phyloP scores from a whole-genome alignment of 192 early-diverging fungal species.

The Coemansia sp. region DNA sequence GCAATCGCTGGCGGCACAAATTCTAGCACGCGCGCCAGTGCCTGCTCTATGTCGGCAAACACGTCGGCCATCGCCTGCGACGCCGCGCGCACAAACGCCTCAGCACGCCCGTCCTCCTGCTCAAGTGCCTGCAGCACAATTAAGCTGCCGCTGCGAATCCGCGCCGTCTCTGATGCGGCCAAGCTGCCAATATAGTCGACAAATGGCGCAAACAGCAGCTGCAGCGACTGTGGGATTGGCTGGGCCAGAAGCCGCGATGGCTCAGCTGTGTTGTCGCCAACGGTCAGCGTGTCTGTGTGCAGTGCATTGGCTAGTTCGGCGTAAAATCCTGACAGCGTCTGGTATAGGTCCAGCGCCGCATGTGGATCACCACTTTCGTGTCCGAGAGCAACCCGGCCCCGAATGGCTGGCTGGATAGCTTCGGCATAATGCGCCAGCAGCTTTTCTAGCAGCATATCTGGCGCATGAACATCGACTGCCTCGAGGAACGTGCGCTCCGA shows the following conservation, averaged over 20 bases:
- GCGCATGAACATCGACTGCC: slow-evolving; percentile 12
- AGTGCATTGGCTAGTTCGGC: neutral
- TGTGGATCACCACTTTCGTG: neutral
- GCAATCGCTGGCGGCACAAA: slow-evolving; percentile 22
- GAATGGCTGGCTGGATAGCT: slow-evolving; percentile 17
- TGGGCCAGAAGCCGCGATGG: neutral
- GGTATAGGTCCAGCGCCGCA: slow-evolving; percentile 11
- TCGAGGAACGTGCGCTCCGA: slow-evolving; percentile 33
- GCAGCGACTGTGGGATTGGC: slow-evolving; percentile 22
- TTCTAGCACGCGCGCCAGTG: slow-evolving; percentile 11
- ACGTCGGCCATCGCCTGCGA: slow-evolving; percentile 13
- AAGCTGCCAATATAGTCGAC: slow-evolving; percentile 11
- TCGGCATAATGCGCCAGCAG: slow-evolving; percentile 10
- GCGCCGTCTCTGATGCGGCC: slow-evolving; percentile 3
- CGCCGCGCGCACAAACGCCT: slow-evolving; percentile 16
- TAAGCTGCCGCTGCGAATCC: slow-evolving; percentile 16
- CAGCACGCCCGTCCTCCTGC: slow-evolving; percentile 5
- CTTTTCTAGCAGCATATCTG: slow-evolving; percentile 13
- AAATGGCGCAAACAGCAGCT: slow-evolving; percentile 33
- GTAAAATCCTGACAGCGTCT: slow-evolving; percentile 11
- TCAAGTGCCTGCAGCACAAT: neutral
- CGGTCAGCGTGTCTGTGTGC: slow-evolving; percentile 20
- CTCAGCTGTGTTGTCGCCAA: no score
- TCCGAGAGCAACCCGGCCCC: neutral
- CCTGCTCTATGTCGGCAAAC: slow-evolving; percentile 27